Evolutionary conservation across 176 grass and related monocot genomes (phyloP), one percentile per base, ranked within the genome.

Genomic region (Oryza meyeriana): DNA sequence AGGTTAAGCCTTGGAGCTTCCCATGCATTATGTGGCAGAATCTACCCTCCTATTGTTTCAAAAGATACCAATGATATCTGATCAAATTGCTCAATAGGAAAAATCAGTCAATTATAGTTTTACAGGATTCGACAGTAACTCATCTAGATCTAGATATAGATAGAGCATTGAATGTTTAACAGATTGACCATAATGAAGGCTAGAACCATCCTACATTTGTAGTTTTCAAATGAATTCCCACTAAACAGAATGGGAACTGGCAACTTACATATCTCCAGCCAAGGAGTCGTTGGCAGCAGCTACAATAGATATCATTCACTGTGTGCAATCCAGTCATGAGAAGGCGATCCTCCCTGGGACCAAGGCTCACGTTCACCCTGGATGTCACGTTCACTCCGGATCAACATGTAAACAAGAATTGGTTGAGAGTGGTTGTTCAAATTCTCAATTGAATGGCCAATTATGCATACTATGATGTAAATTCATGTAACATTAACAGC

Each of bases 211-310:
- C 44, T 31, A 67, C 45, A 64, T 74, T 34, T 22, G 16, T 48
- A 74, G n/a, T 64, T 39, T 41, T 81, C 24, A 36, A 83, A 84
- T 75, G 70, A 75, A 61, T 26, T 69, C 5, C 28, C 72, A 57
- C 12, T 17, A 77, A 81, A 55, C 25, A 65, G 55, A 44, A 65
- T n/a, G 17, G 39, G 38, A 85, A 28, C 0, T 62, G 17, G 34
- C 61, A 80, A 94, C 92, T 88, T 89, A 94, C 92, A 85, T 97
- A 97, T 97, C 78, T 92, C 92, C 94, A 97, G 73, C 94, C 94
- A 62, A 94, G 88, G 70, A 85, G 83, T 71, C 63, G 85, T 74
- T 94, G 87, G 85, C 94, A 97, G 78, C 73, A 97, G 72, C 89
- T 97, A 83, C 92, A 97, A 50, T 94, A 97, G 67, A 97, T 91